Conservation (phyloP, 108 stramenopile species). For the Aurantiochytrium sp. region DNA sequence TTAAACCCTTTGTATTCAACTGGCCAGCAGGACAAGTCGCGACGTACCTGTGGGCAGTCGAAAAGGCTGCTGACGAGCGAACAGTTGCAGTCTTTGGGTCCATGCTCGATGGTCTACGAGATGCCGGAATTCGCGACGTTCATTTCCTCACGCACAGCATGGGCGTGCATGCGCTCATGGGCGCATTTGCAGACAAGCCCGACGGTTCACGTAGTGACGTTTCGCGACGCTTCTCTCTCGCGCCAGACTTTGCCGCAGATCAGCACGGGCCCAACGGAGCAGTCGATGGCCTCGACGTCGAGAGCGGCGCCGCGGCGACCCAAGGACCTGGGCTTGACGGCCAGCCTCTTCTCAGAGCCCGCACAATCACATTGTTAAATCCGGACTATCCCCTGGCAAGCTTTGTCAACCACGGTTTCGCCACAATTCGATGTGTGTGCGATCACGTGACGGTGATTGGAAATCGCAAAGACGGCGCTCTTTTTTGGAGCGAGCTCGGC, state of each 20-base stretch:
- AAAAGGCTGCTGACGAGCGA: neutral
- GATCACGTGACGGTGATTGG: conserved; percentile 38
- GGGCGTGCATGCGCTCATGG: conserved; percentile 43
- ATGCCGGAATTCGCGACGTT: conserved; percentile 36
- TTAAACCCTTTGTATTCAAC: conserved; percentile 41
- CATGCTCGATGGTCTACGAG: conserved; percentile 27
- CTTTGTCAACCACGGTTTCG: conserved; percentile 33
- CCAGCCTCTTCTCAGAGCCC: conserved; percentile 7
- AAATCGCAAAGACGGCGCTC: conserved; percentile 34
- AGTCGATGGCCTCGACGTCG: neutral
- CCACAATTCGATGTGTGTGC: conserved; percentile 28
- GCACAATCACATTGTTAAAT: conserved; percentile 41
- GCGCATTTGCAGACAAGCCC: conserved; percentile 26
- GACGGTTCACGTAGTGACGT: conserved; percentile 27
- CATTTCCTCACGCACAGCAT: conserved; percentile 50
- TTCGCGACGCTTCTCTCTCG: conserved; percentile 28
- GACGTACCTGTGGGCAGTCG: conserved; percentile 27
- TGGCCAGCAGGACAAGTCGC: conserved; percentile 43
- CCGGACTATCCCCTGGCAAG: conserved; percentile 40
- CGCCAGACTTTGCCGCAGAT: conserved; percentile 18
- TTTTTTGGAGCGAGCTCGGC: conserved; percentile 33
- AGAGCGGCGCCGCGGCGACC: neutral
- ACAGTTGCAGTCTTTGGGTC: conserved; percentile 28
- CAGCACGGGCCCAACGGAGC: neutral
- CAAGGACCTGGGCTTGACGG: neutral